Evolutionary conservation across 192 early-diverging fungal genomes (phyloP).

Genomic region (Backusella liffmaniae): DNA sequence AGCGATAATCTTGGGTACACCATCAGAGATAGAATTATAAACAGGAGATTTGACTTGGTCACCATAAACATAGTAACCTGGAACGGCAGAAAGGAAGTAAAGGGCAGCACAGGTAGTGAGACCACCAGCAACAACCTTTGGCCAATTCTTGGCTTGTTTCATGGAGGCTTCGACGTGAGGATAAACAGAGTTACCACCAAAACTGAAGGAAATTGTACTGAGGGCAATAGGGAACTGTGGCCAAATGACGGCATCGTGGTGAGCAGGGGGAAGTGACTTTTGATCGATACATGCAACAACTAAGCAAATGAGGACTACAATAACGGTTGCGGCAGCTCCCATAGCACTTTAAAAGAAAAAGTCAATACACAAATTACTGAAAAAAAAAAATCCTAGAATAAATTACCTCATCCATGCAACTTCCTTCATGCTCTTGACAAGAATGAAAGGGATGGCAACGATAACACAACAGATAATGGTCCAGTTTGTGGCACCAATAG

Average conservation of each 20-base stretch:
- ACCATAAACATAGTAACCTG: conserved; percentile 78
- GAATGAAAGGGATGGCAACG: conserved; percentile 70
- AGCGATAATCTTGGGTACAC: conserved; percentile 59
- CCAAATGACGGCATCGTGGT: conserved; percentile 57
- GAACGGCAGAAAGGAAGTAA: conserved; percentile 67
- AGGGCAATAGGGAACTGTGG: conserved; percentile 74
- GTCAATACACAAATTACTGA: not conserved
- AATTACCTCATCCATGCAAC: conserved; percentile 57
- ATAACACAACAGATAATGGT: conserved; percentile 60
- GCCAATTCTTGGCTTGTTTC: conserved; percentile 67
- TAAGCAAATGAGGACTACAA: conserved; percentile 70
- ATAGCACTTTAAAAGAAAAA: conserved; percentile 60
- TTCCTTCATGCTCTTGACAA: conserved; percentile 79
- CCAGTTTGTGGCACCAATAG: conserved; percentile 56
- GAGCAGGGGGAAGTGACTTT: conserved; percentile 30
- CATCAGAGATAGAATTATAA: conserved; percentile 65
- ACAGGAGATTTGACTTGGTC: conserved; percentile 66
- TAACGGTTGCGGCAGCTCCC: conserved; percentile 71
- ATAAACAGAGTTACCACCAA: conserved; percentile 74
- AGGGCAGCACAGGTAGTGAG: conserved; percentile 66
- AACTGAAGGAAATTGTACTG: conserved; percentile 81
- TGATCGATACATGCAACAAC: conserved; percentile 50
- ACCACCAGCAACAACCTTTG: conserved; percentile 61
- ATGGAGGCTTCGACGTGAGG: conserved; percentile 83
- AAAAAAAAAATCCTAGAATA: not conserved